Evolutionary conservation across 2,329 filamentous ascomycete species (phyloP).

Genomic region (Fusarium nodosum): DNA sequence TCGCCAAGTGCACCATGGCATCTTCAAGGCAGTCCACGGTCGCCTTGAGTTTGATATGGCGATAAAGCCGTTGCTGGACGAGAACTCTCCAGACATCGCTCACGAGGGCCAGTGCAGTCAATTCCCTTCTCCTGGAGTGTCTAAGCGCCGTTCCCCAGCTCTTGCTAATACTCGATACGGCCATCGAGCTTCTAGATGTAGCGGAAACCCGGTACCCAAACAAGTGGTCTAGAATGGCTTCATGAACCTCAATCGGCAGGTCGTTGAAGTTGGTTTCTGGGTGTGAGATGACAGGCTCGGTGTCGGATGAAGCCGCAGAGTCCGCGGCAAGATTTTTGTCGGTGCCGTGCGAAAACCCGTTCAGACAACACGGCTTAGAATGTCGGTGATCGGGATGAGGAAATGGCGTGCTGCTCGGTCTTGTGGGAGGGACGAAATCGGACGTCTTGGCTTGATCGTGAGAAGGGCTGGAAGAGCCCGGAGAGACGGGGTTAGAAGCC

Average conservation of each 20-base stretch:
- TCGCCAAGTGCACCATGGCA: constrained; percentile 71
- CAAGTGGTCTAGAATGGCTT: constrained; percentile 77
- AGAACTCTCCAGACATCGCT: constrained; percentile 73
- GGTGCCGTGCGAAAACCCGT: constrained; percentile 43
- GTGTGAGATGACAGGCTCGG: constrained; percentile 35
- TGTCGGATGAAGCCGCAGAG: constrained; percentile 35
- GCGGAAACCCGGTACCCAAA: constrained; percentile 77
- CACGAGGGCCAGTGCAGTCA: constrained; percentile 75
- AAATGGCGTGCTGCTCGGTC: constrained; percentile 72
- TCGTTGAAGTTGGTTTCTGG: constrained; percentile 59
- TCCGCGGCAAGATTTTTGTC: constrained; percentile 35
- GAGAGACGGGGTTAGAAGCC: constrained; percentile 68
- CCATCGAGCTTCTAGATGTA: constrained; percentile 67
- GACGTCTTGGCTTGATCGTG: constrained; percentile 61
- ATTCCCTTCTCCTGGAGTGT: constrained; percentile 75
- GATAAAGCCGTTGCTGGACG: constrained; percentile 79
- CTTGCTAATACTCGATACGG: constrained; percentile 66
- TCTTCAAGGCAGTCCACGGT: constrained; percentile 73
- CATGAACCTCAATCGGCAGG: constrained; percentile 78
- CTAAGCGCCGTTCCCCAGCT: constrained; percentile 75
- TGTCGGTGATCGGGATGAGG: constrained; percentile 65
- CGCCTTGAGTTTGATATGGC: constrained; percentile 81
- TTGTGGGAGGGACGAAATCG: constrained; percentile 55
- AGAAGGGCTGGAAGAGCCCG: constrained; percentile 66
- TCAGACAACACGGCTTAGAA: constrained; percentile 49